phyloP scores from a whole-genome alignment of 2,329 filamentous ascomycete genomes.

The Herpotrichia juniperi region DNA sequence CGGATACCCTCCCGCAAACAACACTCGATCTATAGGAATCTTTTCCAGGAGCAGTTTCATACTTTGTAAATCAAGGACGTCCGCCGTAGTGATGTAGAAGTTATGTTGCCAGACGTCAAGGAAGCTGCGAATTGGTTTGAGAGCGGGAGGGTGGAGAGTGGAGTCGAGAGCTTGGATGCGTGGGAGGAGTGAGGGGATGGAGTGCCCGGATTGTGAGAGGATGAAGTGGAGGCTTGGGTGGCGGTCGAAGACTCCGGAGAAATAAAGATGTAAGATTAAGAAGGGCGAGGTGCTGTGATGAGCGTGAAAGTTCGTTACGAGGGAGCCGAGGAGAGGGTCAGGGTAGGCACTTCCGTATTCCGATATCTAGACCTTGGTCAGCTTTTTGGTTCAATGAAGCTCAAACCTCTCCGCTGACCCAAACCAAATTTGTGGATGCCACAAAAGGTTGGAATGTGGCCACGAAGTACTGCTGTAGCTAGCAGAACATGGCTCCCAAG shows the following conservation, averaged over 20 bases:
- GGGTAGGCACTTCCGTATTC: slow-evolving; percentile 20
- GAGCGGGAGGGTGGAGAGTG: slow-evolving; percentile 24
- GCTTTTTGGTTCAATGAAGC: background rate
- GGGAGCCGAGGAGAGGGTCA: slow-evolving; percentile 15
- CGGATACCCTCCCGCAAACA: slow-evolving; percentile 66
- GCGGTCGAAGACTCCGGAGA: slow-evolving; percentile 61
- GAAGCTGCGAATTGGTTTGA: slow-evolving; percentile 43
- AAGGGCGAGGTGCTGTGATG: slow-evolving; percentile 60
- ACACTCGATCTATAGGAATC: slow-evolving; percentile 56
- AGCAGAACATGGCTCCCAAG: too few species aligned
- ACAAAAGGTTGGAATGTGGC: too few species aligned
- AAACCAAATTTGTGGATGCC: too few species aligned
- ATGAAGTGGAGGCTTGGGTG: slow-evolving; percentile 62
- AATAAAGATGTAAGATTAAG: slow-evolving; percentile 58
- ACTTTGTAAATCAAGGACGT: slow-evolving; percentile 58
- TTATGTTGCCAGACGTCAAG: slow-evolving; percentile 61
- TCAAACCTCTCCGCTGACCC: too few species aligned
- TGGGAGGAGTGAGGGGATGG: slow-evolving; percentile 62
- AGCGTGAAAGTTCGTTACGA: slow-evolving; percentile 40
- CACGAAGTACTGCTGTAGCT: too few species aligned
- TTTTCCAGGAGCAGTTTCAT: slow-evolving; percentile 53
- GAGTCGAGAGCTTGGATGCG: slow-evolving; percentile 43
- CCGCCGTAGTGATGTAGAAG: slow-evolving; percentile 64
- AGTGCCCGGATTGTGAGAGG: slow-evolving; percentile 59
- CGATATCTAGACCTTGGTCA: slow-evolving; percentile 16